A percentile compares a stretch with the other conserved stretches of the same genome.
These are phyloP conservation scores for Fusarium lateritium DNA, from an alignment of 2,329 filamentous ascomycete genomes.

Conservation along the genomic window DNA sequence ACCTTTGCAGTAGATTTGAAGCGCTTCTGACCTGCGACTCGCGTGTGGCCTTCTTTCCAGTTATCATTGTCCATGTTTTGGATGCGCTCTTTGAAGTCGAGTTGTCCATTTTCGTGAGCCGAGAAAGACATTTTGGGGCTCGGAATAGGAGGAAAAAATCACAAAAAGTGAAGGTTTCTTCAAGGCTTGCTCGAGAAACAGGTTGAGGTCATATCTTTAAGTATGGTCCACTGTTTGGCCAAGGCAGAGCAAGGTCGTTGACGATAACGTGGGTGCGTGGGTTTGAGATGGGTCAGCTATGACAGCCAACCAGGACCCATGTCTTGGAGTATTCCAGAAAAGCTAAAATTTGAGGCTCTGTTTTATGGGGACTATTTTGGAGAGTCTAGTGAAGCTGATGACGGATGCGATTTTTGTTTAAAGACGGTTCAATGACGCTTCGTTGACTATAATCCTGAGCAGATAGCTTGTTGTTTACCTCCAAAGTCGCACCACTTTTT, in stretches of 20 bases:
- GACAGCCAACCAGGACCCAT: background rate
- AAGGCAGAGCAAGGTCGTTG: conserved; percentile 1
- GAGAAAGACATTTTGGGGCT: conserved; percentile 22
- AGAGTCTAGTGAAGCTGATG: too few relatives aligned
- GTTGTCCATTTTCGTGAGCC: conserved; percentile 7
- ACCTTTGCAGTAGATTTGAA: conserved; percentile 35
- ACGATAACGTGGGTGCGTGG: conserved; percentile 2
- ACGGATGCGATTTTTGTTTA: background rate
- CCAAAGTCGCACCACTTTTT: background rate
- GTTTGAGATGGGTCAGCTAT: conserved; percentile 10
- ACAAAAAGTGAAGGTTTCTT: background rate
- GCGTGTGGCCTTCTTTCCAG: conserved; percentile 49
- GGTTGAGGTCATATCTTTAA: background rate
- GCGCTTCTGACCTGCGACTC: conserved; percentile 44
- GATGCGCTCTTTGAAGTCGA: conserved; percentile 36
- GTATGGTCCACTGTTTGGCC: conserved; percentile 19
- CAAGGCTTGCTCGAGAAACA: background rate
- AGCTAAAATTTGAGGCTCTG: background rate
- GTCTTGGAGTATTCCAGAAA: background rate
- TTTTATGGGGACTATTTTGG: too few relatives aligned
- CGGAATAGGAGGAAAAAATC: background rate
- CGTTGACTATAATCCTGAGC: background rate
- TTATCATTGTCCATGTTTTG: conserved; percentile 45
- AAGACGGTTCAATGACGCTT: background rate
- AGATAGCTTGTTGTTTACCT: background rate